A percentile compares a stretch with the other conserved stretches of the same genome.
Conservation (phyloP, 2,329 filamentous ascomycete species). For the Phaeomoniella chlamydospora region DNA sequence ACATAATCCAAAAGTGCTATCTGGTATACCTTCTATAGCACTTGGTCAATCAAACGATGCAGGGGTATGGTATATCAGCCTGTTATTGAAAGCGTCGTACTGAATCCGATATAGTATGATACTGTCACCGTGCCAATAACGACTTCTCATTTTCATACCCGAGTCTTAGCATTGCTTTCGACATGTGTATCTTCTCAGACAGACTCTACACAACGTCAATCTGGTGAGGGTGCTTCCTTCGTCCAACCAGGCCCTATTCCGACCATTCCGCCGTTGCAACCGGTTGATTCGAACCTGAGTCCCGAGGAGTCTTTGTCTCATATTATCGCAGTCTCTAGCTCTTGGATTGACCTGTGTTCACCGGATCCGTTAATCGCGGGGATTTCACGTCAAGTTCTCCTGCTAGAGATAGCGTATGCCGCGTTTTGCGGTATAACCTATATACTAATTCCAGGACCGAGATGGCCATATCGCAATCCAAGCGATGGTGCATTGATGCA, state of each 20-base stretch:
- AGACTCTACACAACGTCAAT: conserved; percentile 29
- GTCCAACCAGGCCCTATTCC: background rate
- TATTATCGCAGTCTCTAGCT: conserved; percentile 64
- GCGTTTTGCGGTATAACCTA: conserved; percentile 85
- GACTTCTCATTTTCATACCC: conserved; percentile 43
- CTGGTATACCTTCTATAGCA: background rate
- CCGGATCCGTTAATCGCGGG: conserved; percentile 68
- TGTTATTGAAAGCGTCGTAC: too few relatives aligned
- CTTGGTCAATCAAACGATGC: conserved; percentile 42
- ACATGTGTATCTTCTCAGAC: conserved; percentile 32
- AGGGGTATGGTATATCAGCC: conserved; percentile 30
- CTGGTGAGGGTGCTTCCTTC: conserved; percentile 18
- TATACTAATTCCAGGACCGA: conserved; percentile 68
- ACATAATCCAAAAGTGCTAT: conserved; percentile 38
- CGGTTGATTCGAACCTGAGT: conserved; percentile 47
- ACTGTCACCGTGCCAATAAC: conserved; percentile 50
- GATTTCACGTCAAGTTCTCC: conserved; percentile 78
- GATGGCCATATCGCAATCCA: conserved; percentile 41
- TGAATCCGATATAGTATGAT: conserved; percentile 38
- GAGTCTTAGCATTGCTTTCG: conserved; percentile 38
- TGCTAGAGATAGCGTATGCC: conserved; percentile 84
- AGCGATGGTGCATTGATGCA: conserved; percentile 43
- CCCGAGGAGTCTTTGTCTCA: conserved; percentile 70
- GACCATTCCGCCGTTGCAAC: conserved; percentile 23
- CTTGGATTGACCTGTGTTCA: conserved; percentile 86